These are phyloP conservation scores for Populus hybrid DNA, from an alignment of 441 rosid genomes.

Conservation along the genomic window DNA sequence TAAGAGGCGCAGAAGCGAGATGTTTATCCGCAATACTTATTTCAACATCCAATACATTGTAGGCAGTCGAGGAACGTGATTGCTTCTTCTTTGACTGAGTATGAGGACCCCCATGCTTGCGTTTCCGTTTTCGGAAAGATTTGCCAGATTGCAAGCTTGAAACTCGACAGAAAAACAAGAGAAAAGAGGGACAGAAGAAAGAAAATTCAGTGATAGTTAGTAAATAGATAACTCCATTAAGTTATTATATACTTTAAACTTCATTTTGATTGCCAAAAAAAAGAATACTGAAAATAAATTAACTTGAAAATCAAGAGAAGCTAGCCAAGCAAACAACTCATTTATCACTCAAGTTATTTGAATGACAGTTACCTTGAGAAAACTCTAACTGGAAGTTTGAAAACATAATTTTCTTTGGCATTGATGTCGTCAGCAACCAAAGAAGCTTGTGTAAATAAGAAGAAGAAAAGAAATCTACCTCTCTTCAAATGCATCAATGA, in stretches of 20 bases:
- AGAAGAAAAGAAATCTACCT: conserved; percentile 43
- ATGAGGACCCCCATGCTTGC: conserved; percentile 60
- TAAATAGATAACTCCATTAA: background rate
- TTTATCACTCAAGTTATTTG: conserved; percentile 1
- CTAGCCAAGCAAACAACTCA: background rate
- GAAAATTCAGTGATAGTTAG: background rate
- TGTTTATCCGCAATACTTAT: conserved; percentile 34
- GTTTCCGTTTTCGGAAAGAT: conserved; percentile 78
- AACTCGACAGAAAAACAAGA: conserved; percentile 21
- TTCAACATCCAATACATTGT: conserved; percentile 31
- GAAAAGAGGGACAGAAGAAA: background rate
- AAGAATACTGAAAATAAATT: background rate
- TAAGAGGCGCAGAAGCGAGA: conserved; percentile 34
- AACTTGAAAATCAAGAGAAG: background rate
- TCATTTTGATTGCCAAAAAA: background rate
- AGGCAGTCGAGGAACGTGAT: conserved; percentile 34
- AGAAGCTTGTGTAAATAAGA: background rate
- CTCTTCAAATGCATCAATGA: conserved; percentile 89
- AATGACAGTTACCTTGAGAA: background rate
- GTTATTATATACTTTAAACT: background rate
- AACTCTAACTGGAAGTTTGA: background rate
- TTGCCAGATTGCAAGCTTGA: conserved; percentile 73
- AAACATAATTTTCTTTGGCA: background rate
- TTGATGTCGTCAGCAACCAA: conserved; percentile 11
- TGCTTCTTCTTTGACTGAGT: conserved; percentile 79